Base-by-base conservation (phyloP, 192 early-diverging fungal species). In the Lobosporangium transversale region DNA sequence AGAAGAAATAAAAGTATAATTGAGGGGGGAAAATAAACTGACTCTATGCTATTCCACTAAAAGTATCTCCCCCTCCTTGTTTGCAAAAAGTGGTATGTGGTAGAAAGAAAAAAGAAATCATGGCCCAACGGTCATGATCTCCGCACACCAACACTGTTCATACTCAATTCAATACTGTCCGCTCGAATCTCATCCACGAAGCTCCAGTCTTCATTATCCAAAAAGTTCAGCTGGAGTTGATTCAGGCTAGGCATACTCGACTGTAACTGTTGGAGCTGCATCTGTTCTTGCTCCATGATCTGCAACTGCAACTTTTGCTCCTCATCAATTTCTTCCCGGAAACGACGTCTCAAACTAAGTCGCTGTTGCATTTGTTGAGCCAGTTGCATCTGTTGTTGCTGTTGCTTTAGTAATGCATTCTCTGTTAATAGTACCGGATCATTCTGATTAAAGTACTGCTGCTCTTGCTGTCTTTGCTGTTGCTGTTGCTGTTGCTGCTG, bases 151-250 rank as follows among this genome's bases (percentile, higher is more conserved):
- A 33, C 24, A 14, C 45, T 24, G 24, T 35, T 60, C 67, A 69
- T 60, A 14, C 44, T 44, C n/a, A 53, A 6, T 18, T 69, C 58
- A 11, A 33, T 27, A 24, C 53, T 30, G 14, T 76, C 65, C 3
- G 58, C 58, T 11, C 65, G 49, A 30, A 76, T 67, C 53, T 67
- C 73, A n/a, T 67, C 40, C 47, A 76, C 73, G 47, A 76, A 76
- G 24, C 64, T 67, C 73, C 73, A 76, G 59, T 76, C 73, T 26
- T 66, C 58, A 48, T 76, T 49, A 36, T 76, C 73, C 73, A 76
- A 20, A 45, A 76, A 76, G 37, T 67, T 65, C 8, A 76, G 62
- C 63, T 66, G 73, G n/a, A 76, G 51, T 18, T 55, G 57, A 15
- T 56, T 37, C 43, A 76, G 30, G 6, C 44, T 26, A 2, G 73